These are phyloP conservation scores for Fusarium armeniacum DNA, from an alignment of 2,329 filamentous ascomycete genomes.

Conservation along the genomic window DNA sequence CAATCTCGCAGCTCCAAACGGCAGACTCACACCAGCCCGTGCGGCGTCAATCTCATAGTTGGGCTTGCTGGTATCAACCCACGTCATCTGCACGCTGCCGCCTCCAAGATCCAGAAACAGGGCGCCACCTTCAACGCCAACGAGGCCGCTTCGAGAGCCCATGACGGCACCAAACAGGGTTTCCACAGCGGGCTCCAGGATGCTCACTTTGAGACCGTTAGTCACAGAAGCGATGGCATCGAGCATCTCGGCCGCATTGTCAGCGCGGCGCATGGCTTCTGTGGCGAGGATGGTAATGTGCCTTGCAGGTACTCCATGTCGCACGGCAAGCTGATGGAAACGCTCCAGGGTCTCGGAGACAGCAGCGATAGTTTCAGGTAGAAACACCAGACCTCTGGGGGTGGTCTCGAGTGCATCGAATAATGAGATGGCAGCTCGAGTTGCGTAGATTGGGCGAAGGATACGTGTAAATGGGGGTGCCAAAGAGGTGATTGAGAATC, in stretches of 20 bases:
- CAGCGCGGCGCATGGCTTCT: constrained; percentile 86
- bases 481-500: constrained; percentile 90
- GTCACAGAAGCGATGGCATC: constrained; percentile 72
- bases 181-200: constrained; percentile 85
- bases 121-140: constrained; percentile 71
- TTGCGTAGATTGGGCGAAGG: constrained; percentile 81
- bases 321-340: constrained; percentile 78
- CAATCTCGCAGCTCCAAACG: constrained; percentile 72
- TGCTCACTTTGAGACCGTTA: constrained; percentile 74
- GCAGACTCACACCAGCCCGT: constrained; percentile 68
- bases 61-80: constrained; percentile 65
- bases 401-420: constrained; percentile 81
- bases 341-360: constrained; percentile 76
- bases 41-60: constrained; percentile 69
- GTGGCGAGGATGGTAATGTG: constrained; percentile 86
- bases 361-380: constrained; percentile 69
- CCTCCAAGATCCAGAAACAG: constrained; percentile 91
- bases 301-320: constrained; percentile 74
- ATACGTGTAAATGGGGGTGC: constrained; percentile 78
- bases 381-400: constrained; percentile 59
- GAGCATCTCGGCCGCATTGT: constrained; percentile 79
- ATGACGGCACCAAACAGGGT: constrained; percentile 82
- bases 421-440: constrained; percentile 84
- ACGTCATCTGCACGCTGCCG: constrained; percentile 75
- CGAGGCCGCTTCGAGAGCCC: constrained; percentile 83